phyloP scores from a whole-genome alignment of 169 alveolate genomes.

The Babesia microti region DNA sequence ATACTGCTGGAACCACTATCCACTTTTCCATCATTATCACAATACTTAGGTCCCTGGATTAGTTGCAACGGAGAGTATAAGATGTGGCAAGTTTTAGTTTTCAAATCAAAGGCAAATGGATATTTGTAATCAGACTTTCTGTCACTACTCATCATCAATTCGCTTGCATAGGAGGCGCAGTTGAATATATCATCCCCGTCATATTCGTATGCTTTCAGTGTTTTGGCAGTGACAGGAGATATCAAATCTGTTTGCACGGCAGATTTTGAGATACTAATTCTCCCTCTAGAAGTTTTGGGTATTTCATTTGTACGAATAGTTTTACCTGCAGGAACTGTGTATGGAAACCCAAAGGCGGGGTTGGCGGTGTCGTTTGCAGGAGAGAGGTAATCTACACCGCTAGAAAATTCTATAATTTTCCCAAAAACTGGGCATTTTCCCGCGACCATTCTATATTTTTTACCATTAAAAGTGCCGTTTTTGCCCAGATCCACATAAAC shows the following conservation, averaged over 20 bases:
- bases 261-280: conserved; percentile 1
- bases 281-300: no score
- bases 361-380: conserved; percentile 34
- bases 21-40: conserved; percentile 37
- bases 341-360: conserved; percentile 48
- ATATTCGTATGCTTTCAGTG: conserved; percentile 21
- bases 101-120: conserved; percentile 56
- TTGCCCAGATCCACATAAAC: conserved; percentile 59
- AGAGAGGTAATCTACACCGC: conserved; percentile 40
- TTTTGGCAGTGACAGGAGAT: conserved; percentile 47
- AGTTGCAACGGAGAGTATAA: conserved; percentile 57
- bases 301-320: neutral
- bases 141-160: conserved; percentile 26
- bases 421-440: conserved; percentile 68
- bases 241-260: conserved; percentile 6
- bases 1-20: conserved; percentile 31
- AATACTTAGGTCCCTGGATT: conserved; percentile 59
- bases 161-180: conserved; percentile 54
- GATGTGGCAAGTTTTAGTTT: conserved; percentile 39
- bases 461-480: conserved; percentile 29
- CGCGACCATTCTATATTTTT: conserved; percentile 47
- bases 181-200: conserved; percentile 40
- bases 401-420: conserved; percentile 40
- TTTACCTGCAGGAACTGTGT: conserved; percentile 21
- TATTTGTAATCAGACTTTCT: conserved; percentile 42